Percentiles rank a stretch among this genome's conserved stretches.
Evolutionary conservation across 805 yeast genomes (phyloP).

Genomic region (Schwanniomyces sp.): DNA sequence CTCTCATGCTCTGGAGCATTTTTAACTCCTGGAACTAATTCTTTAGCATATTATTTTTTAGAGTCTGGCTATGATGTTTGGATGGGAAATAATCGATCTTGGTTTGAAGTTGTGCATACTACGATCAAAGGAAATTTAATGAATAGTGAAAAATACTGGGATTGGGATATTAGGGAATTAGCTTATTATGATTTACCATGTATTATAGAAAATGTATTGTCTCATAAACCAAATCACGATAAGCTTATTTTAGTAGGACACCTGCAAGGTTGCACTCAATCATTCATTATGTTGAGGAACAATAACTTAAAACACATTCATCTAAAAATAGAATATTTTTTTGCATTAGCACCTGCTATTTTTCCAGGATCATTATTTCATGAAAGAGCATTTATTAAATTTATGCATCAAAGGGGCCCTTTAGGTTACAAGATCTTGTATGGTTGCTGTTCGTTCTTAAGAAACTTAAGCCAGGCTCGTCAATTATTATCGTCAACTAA

Average conservation of each 20-base stretch:
- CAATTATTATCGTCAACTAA: slow-evolving; percentile 32
- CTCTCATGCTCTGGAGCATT: slow-evolving; percentile 86
- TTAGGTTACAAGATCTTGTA: slow-evolving; percentile 51
- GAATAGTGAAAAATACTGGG: slow-evolving; percentile 68
- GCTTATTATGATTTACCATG: slow-evolving; percentile 76
- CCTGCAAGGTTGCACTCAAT: slow-evolving; percentile 92
- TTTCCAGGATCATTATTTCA: slow-evolving; percentile 79
- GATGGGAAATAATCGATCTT: slow-evolving; percentile 90
- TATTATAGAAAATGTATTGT: slow-evolving; percentile 60
- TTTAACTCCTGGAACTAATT: slow-evolving; percentile 77
- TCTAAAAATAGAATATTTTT: slow-evolving; percentile 60
- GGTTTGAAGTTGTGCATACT: slow-evolving; percentile 70
- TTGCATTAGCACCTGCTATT: slow-evolving; percentile 88
- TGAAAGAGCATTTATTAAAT: slow-evolving; percentile 57
- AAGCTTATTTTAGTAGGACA: slow-evolving; percentile 73
- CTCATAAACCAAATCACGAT: slow-evolving; percentile 34
- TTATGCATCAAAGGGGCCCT: slow-evolving; percentile 55
- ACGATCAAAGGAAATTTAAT: slow-evolving; percentile 31
- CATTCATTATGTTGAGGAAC: slow-evolving; percentile 64
- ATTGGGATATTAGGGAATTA: slow-evolving; percentile 89
- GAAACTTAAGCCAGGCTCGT: slow-evolving; percentile 66
- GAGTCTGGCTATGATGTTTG: slow-evolving; percentile 77
- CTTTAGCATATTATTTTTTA: slow-evolving; percentile 61
- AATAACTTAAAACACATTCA: slow-evolving; percentile 35
- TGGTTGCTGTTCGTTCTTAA: slow-evolving; percentile 79